Percentiles rank a stretch among this genome's conserved stretches.
These are phyloP conservation scores for Rhizopus microsporus DNA, from an alignment of 371 early-diverging fungal species.

Conservation along the genomic window DNA sequence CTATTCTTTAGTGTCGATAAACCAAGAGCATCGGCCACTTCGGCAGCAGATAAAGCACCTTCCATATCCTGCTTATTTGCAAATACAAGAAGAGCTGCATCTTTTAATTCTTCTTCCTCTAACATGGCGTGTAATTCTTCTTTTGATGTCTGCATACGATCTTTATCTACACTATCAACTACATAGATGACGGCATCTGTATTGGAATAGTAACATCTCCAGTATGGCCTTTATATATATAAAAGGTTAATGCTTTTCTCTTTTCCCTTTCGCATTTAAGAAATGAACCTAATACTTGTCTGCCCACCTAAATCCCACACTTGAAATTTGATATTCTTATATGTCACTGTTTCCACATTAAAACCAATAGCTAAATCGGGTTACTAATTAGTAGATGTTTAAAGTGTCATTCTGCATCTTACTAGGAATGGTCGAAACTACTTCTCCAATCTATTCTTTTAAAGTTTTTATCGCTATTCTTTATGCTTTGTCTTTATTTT, in stretches of 20 bases:
- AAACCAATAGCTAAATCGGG: constrained; percentile 70
- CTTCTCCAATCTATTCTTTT: constrained; percentile 86
- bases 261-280: constrained; percentile 5
- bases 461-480: neutral
- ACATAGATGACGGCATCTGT: constrained; percentile 95
- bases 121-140: constrained; percentile 88
- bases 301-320: constrained; percentile 99
- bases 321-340: constrained; percentile 96
- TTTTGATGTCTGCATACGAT: constrained; percentile 87
- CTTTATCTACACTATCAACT: constrained; percentile 92
- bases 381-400: neutral
- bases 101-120: constrained; percentile 86
- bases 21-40: constrained; percentile 86
- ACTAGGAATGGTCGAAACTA: constrained; percentile 99
- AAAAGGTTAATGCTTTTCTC: neutral
- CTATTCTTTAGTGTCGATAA: constrained; percentile 82
- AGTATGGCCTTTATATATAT: constrained; percentile 33
- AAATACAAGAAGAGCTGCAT: constrained; percentile 81
- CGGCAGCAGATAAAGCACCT: constrained; percentile 82
- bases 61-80: constrained; percentile 94
- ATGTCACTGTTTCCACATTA: constrained; percentile 97
- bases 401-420: constrained; percentile 53
- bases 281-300: constrained; percentile 82
- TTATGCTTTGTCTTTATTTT: neutral
- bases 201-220: constrained; percentile 78